phyloP scores from a whole-genome alignment of 768 basidiomycete species.

The Tulasnella sp. region DNA sequence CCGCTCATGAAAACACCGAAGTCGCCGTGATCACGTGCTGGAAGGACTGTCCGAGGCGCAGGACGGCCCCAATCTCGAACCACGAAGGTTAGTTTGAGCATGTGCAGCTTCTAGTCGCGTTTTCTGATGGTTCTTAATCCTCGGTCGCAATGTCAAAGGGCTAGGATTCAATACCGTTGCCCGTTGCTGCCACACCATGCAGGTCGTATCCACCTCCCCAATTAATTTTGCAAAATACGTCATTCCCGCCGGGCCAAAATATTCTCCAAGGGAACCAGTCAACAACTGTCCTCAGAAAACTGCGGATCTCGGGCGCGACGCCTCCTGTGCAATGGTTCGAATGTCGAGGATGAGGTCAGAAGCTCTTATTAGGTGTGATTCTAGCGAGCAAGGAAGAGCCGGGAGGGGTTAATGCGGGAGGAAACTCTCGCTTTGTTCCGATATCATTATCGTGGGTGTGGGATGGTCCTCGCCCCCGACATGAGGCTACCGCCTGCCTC shows the following conservation, averaged over 20 bases:
- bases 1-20: not conserved
- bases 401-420: not conserved
- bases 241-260: not conserved
- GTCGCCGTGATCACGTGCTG: not conserved
- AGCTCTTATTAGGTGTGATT: conserved; percentile 2
- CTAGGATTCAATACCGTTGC: not conserved
- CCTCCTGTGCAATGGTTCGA: not conserved
- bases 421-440: conserved; percentile 2
- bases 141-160: not conserved
- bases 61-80: not conserved
- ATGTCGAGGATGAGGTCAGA: not conserved
- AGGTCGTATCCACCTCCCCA: not conserved
- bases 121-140: not conserved
- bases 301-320: not conserved
- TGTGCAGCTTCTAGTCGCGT: not conserved
- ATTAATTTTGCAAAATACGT: not conserved
- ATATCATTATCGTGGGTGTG: conserved; percentile 7
- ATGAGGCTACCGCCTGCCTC: conserved; percentile 11
- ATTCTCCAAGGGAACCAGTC: not conserved
- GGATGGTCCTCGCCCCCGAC: not conserved
- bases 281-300: not conserved
- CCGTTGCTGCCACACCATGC: not conserved
- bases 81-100: not conserved
- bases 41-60: not conserved
- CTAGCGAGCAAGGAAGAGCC: not conserved